Conservation (phyloP, 257 asterid genomes). For the Solanum virginianum region DNA sequence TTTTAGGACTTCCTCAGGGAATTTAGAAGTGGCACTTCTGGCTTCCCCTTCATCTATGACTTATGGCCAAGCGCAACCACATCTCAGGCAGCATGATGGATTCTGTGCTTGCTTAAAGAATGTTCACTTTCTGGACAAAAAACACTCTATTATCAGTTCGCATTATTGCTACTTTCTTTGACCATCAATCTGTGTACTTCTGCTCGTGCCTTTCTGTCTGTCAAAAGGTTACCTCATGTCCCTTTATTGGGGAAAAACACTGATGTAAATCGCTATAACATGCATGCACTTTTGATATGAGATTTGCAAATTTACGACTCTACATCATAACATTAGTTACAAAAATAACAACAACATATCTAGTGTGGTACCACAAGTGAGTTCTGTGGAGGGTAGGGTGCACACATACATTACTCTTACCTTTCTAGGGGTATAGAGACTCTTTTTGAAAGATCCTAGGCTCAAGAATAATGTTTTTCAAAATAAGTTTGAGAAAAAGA, state of each 20-base stretch:
- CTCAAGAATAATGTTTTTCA: background rate
- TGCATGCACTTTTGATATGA: background rate
- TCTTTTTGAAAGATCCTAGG: background rate
- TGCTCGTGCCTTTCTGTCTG: background rate
- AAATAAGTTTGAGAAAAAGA: background rate
- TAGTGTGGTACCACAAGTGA: background rate
- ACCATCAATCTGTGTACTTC: background rate
- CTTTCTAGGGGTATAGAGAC: background rate
- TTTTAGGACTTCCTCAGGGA: background rate
- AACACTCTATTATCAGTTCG: background rate
- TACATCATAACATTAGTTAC: background rate
- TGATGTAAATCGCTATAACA: background rate
- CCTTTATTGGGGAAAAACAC: background rate
- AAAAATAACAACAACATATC: background rate
- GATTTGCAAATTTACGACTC: background rate
- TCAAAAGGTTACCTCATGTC: background rate
- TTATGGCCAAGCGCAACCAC: background rate
- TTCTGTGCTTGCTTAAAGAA: background rate
- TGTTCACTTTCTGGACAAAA: background rate
- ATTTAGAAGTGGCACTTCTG: background rate
- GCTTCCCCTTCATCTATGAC: background rate
- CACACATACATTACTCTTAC: background rate
- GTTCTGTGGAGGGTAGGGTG: background rate
- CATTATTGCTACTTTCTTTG: background rate
- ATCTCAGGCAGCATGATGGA: background rate